Conservation (phyloP, 352 stramenopile genomes). For the Phytopythium sindhum region DNA sequence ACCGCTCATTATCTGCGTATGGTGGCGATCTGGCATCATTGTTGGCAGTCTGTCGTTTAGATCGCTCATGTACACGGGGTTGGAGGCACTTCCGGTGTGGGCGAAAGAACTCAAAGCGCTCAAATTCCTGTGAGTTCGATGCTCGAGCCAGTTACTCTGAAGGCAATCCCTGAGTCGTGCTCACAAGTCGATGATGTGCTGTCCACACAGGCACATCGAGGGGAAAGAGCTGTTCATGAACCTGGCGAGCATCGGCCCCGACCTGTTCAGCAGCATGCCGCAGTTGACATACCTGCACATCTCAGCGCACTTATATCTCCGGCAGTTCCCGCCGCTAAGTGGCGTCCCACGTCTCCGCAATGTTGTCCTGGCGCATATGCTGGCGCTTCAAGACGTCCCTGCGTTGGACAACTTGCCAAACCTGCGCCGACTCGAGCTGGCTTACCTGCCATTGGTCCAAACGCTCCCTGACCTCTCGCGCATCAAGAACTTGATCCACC, state of each 20-base stretch:
- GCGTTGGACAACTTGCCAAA: conserved; percentile 13
- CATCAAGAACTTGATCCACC: conserved; percentile 12
- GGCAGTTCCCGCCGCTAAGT: conserved; percentile 21
- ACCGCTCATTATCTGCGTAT: too few species aligned
- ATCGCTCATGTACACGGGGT: conserved; percentile 31
- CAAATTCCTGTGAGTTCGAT: conserved; percentile 28
- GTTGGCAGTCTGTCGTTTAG: conserved; percentile 9
- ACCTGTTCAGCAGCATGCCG: conserved; percentile 32
- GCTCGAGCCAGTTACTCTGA: not conserved
- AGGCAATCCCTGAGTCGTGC: too few species aligned
- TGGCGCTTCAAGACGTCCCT: conserved; percentile 17
- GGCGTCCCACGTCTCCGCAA: conserved; percentile 25
- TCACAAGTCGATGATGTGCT: not conserved
- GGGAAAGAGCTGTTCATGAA: conserved; percentile 18
- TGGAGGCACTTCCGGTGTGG: conserved; percentile 19
- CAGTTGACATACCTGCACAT: conserved; percentile 33
- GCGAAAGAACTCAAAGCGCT: conserved; percentile 24
- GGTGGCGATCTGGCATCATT: not conserved
- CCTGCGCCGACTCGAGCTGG: conserved; percentile 22
- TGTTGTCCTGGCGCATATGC: conserved; percentile 24
- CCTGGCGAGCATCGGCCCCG: conserved; percentile 15
- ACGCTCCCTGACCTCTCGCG: conserved; percentile 19
- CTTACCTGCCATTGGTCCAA: conserved; percentile 11
- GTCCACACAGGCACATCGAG: conserved; percentile 7
- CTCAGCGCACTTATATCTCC: conserved; percentile 14